Percentiles rank a stretch among this genome's conserved stretches.
phyloP scores from a whole-genome alignment of 208 protist genomes.

The Trypanosoma caninum region DNA sequence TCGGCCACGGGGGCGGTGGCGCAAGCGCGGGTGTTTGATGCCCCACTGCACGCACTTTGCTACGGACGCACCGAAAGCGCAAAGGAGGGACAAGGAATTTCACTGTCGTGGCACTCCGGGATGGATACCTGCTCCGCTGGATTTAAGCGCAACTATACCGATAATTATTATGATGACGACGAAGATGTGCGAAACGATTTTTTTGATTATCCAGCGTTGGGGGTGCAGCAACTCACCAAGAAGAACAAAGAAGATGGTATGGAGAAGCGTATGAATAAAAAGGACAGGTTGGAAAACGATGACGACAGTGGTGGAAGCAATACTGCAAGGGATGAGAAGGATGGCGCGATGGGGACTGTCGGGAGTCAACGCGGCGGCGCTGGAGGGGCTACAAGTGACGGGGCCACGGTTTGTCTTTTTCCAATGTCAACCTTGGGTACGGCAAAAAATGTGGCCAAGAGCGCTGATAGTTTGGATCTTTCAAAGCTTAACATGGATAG shows the following conservation, averaged over 20 bases:
- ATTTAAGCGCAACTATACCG: conserved; percentile 30
- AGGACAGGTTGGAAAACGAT: conserved; percentile 2
- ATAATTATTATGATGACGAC: conserved; percentile 16
- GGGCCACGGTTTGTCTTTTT: not conserved
- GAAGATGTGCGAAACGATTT: not conserved
- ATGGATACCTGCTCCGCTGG: conserved; percentile 12
- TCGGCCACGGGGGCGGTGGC: not conserved
- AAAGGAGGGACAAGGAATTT: conserved; percentile 27
- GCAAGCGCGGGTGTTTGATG: not conserved
- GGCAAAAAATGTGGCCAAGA: not conserved
- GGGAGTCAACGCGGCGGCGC: not conserved
- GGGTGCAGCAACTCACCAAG: not conserved
- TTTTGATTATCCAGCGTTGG: not conserved
- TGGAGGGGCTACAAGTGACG: not conserved
- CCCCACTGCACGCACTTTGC: conserved; percentile 15
- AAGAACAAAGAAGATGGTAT: conserved; percentile 4
- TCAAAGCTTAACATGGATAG: conserved; percentile 6
- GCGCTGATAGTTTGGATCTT: not conserved
- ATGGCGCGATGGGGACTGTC: not conserved
- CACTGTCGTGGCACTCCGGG: conserved; percentile 27
- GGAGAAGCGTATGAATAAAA: conserved; percentile 1
- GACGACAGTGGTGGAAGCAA: not conserved
- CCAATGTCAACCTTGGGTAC: not conserved
- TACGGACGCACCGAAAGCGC: conserved; percentile 10
- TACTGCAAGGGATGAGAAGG: not conserved